Conservation (phyloP, 495 filamentous ascomycete genomes). For the Podospora tetraspora region DNA sequence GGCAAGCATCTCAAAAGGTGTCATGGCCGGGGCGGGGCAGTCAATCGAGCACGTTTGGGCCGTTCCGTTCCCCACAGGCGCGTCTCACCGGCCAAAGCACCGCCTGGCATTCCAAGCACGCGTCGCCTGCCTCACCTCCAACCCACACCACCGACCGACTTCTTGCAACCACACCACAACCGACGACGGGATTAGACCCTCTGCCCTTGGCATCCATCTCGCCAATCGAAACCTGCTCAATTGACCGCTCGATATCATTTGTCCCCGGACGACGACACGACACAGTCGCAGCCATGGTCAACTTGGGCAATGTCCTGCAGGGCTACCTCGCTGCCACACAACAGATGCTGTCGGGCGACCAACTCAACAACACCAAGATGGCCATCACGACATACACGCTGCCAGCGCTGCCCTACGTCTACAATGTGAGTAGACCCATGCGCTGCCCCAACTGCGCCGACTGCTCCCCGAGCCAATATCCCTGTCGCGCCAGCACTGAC, state of each 20-base stretch:
- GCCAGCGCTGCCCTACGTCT: slow-evolving; percentile 40
- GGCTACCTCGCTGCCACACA: slow-evolving; percentile 25
- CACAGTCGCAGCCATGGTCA: slow-evolving; percentile 26
- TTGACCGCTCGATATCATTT: not conserved
- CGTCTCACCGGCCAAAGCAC: slow-evolving; percentile 7
- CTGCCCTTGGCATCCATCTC: not conserved
- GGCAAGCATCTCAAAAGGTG: too few species aligned
- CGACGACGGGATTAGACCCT: not conserved
- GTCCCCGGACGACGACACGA: not conserved
- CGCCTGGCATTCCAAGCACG: slow-evolving; percentile 1
- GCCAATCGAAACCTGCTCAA: not conserved
- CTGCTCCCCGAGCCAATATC: not conserved
- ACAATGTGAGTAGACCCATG: slow-evolving; percentile 37
- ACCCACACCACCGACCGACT: not conserved
- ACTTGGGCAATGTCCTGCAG: slow-evolving; percentile 25
- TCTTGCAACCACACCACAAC: not conserved
- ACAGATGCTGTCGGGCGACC: slow-evolving; percentile 20
- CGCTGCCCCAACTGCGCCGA: not conserved
- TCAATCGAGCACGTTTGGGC: slow-evolving; percentile 34
- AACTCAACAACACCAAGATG: slow-evolving; percentile 28
- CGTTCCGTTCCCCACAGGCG: not conserved
- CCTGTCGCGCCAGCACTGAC: not conserved
- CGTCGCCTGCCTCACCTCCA: slow-evolving; percentile 1
- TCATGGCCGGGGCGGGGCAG: slow-evolving; percentile 1
- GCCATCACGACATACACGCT: slow-evolving; percentile 32